Evolutionary conservation across 495 filamentous ascomycete species (phyloP), one percentile per base, ranked within the genome.

Genomic region (Podospora pseudocomata): DNA sequence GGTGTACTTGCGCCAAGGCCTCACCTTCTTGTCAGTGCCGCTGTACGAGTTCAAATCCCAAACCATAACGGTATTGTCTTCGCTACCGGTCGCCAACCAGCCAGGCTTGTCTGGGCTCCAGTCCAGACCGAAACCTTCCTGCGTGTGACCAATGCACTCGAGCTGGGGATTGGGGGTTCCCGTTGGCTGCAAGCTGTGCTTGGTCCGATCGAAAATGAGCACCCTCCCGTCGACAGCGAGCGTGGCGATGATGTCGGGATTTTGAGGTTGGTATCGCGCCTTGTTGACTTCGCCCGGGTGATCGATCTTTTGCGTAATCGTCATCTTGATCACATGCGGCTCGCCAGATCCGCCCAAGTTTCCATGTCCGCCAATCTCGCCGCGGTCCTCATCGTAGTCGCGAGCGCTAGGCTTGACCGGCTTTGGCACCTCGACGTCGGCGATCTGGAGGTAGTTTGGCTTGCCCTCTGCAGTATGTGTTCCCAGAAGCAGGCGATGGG

Each of bases 271-370:
- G 78, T 98, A 97, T 67, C 96, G 88, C 1, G 96, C 96, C 79
- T 98, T 99, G 83, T 99, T 99, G 73, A 99, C 93, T 76, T 99
- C 96, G 39, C 91, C 92, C 26, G 92, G 92, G 78, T 99, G 96
- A 71, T 96, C 91, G 75, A 99, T 98, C 79, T 92, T 95, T 79
- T 99, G 96, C 39, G 92, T 88, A 72, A 98, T 90, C 60, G 89
- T 89, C 82, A 97, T 94, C 67, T 91, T 92, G 79, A 92, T 90
- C 23, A 86, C 84, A 23, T 87, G 80, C 5, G 83, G 79, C 53
- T 83, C 81, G 56, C 74, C 76, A 15, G 81, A 75, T 57, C 75
- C 68, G 1, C 72, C 75, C 70, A 90, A 89, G 76, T 91, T 90
- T 18, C 93, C 94, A 77, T 97, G 93, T 30, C 96, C 94, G 19